A percentile compares a stretch with the other conserved stretches of the same genome.
phyloP scores from a whole-genome alignment of 164 flowering plant genomes.

The Nymphaea colorata region DNA sequence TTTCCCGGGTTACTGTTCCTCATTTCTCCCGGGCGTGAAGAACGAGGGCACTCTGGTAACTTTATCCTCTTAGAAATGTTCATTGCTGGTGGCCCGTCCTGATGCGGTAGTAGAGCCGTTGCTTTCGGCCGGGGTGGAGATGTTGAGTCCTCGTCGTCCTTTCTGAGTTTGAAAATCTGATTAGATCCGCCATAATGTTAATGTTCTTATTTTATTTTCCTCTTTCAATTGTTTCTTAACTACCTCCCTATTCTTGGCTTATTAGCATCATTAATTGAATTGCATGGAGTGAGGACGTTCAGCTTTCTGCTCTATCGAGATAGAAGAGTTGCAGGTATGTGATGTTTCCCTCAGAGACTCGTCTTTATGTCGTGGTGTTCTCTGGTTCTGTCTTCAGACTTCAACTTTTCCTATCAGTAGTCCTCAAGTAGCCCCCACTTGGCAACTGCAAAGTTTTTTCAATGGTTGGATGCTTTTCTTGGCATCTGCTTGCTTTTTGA shows the following conservation, averaged over 20 bases:
- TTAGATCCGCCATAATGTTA: neutral
- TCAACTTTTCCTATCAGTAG: neutral
- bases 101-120: neutral
- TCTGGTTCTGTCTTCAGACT: neutral
- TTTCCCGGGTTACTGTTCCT: too few species aligned
- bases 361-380: neutral
- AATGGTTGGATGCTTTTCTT: neutral
- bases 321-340: neutral
- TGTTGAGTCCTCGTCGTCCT: neutral
- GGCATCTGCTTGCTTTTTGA: neutral
- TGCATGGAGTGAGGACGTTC: neutral
- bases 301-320: neutral
- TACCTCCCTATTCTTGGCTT: neutral
- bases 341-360: neutral
- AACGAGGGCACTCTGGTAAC: too few species aligned
- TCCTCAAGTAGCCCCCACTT: neutral
- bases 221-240: too few species aligned
- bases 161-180: neutral
- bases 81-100: neutral
- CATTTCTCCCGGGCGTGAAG: too few species aligned
- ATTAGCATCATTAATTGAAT: neutral
- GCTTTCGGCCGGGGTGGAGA: neutral
- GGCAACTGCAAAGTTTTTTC: neutral
- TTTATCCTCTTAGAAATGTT: too few species aligned
- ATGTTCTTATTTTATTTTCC: neutral